Evolutionary conservation across 768 basidiomycete genomes (phyloP), one percentile per base, ranked within the genome.

Genomic region (Holtermanniella nyarrowii): DNA sequence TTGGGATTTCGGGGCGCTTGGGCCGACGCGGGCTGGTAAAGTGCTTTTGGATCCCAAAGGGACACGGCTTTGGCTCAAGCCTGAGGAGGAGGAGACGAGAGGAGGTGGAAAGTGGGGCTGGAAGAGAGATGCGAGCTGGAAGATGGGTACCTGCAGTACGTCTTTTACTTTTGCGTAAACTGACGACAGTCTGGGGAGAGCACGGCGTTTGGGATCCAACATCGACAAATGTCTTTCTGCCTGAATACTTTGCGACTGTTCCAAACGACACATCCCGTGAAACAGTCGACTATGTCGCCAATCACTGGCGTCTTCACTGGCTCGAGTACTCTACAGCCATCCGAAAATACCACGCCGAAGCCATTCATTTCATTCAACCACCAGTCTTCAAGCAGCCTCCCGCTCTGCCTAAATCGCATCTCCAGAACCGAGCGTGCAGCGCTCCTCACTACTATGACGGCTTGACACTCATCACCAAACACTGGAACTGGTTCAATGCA

Each of bases 21-120:
- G 93, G 0, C 88, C 91, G 11, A 74, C 74, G 42, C 77, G 79
- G 46, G 76, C 79, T 51, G 89, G 89, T 0, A 77, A 73, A 20
- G 83, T 89, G 26, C 81, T 79, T 7, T 77, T 96, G 49, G 88
- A 96, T 70, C 90, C 93, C 0, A 79, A 84, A 48, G 89, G 70
- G 20, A 53, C 44, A 22, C 61, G 54, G 46, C 22, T 65, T 40
- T 65, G 65, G 65, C 46, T 60, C 44, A 49, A 39, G 21, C 54
- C 43, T 41, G 53, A 57, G 44, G 67, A 60, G 26, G 53, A 55
- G 26, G 58, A 43, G 51, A 58, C 22, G 46, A 46, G 64, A 41
- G 62, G 66, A 5, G 90, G 7, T 62, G 75, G 51, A 79, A 78
- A 48, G 75, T 88, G 47, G 95, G 91, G 91, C 75, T 82, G 1